Evolutionary conservation across 805 yeast species (phyloP), one percentile per base, ranked within the genome.

Genomic region (Schwanniomyces occidentalis): DNA sequence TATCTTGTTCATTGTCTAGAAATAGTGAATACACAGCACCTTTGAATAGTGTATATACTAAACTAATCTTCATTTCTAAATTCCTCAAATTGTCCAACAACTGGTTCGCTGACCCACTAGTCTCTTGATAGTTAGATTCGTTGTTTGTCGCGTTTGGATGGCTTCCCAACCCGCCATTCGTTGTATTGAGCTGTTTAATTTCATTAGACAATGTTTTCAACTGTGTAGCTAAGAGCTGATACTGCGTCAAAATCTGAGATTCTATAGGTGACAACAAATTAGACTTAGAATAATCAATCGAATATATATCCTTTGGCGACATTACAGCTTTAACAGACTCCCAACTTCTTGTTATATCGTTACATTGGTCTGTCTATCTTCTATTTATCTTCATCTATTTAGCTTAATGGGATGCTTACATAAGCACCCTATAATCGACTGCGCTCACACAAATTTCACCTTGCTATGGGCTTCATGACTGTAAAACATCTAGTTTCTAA

Each of bases 1-100:
- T 40, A 23, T 38, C 50, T 27, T 40, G 50, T 41, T 67, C 76
- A 42, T 71, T 71, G 45, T 78, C 81, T 24, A 79, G 51, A 37
- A 79, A 74, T 33, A 82, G 61, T 12, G 82, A 75, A 51, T 83
- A 83, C 4, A 83, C 86, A 3, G 88, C 82, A 4, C 85, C 82
- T 44, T 81, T 79, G 56, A 83, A 72, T 27, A 80, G 54, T 1
- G 88, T 82, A 32, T 79, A 78, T 4, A 83, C 82, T 34, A 82
- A 56, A 1, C 82, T 81, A 8, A 79, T 65, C 44, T 81, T 81
- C 41, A 76, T 67, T 46, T 83, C 90, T 33, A 83, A 67, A 16
- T 67, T 73, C 18, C 87, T 65, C 44, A 82, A 54, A 41, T 76
- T 75, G 22, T 73, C 77, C 17, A 63, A 42, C 26, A 70, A 45